These are phyloP conservation scores for Suillus alpinus DNA, from an alignment of 768 basidiomycete genomes.

Conservation along the genomic window DNA sequence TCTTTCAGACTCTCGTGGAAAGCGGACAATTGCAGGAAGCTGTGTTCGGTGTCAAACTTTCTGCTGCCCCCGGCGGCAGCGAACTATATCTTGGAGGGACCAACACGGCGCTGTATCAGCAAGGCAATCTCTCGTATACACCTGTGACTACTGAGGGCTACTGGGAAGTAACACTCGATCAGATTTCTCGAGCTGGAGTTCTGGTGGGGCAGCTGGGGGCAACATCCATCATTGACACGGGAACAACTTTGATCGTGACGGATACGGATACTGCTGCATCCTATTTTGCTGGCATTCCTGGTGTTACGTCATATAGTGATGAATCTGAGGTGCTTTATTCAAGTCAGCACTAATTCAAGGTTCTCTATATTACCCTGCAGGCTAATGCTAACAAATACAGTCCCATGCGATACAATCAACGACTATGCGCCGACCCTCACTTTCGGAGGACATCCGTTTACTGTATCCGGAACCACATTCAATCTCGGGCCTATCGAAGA, in stretches of 20 bases:
- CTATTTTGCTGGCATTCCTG: conserved; percentile 31
- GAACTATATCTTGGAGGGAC: conserved; percentile 58
- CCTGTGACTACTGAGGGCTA: conserved; percentile 30
- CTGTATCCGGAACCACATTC: conserved; percentile 34
- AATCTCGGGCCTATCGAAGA: conserved; percentile 39
- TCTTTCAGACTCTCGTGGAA: conserved; percentile 45
- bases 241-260: conserved; percentile 27
- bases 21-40: conserved; percentile 31
- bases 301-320: conserved; percentile 14
- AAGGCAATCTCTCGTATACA: conserved; percentile 39
- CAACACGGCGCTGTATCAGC: conserved; percentile 46
- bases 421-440: conserved; percentile 31
- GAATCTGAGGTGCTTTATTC: conserved; percentile 28
- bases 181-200: conserved; percentile 18
- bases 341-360: conserved; percentile 11
- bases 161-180: conserved; percentile 37
- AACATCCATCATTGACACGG: conserved; percentile 35
- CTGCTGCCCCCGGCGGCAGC: conserved; percentile 35
- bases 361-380: neutral
- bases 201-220: conserved; percentile 12
- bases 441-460: conserved; percentile 38
- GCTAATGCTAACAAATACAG: conserved; percentile 12
- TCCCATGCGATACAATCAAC: conserved; percentile 31
- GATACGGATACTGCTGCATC: conserved; percentile 21
- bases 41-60: conserved; percentile 50